A percentile compares a stretch with the other conserved stretches of the same genome.
Conservation (phyloP, 768 basidiomycete genomes). For the Rhodotorula babjevae region DNA sequence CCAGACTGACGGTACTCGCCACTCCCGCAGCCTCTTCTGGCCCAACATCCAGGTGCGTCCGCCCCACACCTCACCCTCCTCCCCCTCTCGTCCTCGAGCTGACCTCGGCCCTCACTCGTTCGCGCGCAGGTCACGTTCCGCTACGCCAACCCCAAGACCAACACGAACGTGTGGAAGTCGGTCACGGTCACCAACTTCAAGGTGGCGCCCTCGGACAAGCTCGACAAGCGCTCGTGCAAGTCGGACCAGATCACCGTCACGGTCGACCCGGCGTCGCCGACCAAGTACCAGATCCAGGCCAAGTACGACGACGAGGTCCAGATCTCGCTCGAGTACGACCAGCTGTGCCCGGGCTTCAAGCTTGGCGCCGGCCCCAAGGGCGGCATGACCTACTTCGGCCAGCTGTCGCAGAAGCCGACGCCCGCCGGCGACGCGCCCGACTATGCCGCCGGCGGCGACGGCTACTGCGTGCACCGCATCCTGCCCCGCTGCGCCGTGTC, state of each 20-base stretch:
- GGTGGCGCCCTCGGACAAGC: slow-evolving; percentile 58
- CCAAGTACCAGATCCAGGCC: slow-evolving; percentile 71
- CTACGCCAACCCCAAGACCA: slow-evolving; percentile 69
- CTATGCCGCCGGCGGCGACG: slow-evolving; percentile 40
- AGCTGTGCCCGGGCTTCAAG: slow-evolving; percentile 80
- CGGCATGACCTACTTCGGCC: slow-evolving; percentile 82
- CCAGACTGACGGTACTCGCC: too few species aligned
- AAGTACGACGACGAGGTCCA: slow-evolving; percentile 76
- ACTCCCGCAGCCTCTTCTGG: slow-evolving; percentile 51
- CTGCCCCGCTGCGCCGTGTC: slow-evolving; percentile 42
- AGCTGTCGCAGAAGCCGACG: slow-evolving; percentile 9
- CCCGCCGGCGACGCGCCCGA: slow-evolving; percentile 25
- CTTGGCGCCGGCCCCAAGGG: slow-evolving; percentile 80
- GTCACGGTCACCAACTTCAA: slow-evolving; percentile 76
- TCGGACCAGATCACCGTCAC: slow-evolving; percentile 78
- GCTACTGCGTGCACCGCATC: slow-evolving; percentile 47
- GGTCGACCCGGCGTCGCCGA: slow-evolving; percentile 61
- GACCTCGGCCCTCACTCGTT: background rate
- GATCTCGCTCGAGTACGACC: slow-evolving; percentile 66
- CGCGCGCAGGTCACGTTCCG: slow-evolving; percentile 67
- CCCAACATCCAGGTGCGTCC: slow-evolving; percentile 67
- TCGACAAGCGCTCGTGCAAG: slow-evolving; percentile 81
- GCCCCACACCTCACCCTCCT: background rate
- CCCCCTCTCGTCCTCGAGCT: background rate
- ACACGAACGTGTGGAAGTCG: slow-evolving; percentile 70